Percentiles rank a stretch among this genome's conserved stretches.
These are phyloP conservation scores for Sindora glabra DNA, from an alignment of 306 rosid species.

Conservation along the genomic window DNA sequence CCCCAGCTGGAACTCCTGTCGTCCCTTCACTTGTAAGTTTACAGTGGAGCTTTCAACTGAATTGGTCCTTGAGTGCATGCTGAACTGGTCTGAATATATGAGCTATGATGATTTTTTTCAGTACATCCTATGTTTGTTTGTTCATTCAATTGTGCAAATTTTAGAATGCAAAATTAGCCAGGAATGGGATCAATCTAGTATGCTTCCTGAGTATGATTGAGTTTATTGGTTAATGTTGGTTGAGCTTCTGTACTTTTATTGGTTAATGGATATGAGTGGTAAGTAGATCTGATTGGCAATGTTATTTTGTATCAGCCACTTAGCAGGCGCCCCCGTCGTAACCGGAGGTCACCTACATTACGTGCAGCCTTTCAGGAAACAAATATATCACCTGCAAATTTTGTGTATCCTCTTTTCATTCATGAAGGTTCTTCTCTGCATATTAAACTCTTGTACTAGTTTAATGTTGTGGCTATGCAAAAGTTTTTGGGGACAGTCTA, in stretches of 20 bases:
- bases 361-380: slow-evolving; percentile 92
- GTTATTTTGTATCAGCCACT: slow-evolving; percentile 48
- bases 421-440: slow-evolving; percentile 69
- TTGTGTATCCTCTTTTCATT: slow-evolving; percentile 88
- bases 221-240: background rate
- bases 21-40: slow-evolving; percentile 65
- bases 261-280: background rate
- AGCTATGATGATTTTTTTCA: background rate
- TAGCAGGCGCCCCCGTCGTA: slow-evolving; percentile 78
- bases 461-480: background rate
- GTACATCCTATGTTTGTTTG: background rate
- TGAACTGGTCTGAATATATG: background rate
- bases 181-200: background rate
- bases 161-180: background rate
- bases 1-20: slow-evolving; percentile 84
- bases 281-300: slow-evolving; percentile 1
- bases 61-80: background rate
- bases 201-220: background rate
- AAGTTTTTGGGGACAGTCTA: background rate
- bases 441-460: background rate
- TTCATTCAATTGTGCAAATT: background rate
- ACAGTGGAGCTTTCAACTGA: background rate
- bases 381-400: slow-evolving; percentile 66
- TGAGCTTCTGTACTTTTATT: background rate
- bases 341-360: slow-evolving; percentile 49